phyloP scores from a whole-genome alignment of 371 early-diverging fungal species.

The Lichtheimia ramosa region DNA sequence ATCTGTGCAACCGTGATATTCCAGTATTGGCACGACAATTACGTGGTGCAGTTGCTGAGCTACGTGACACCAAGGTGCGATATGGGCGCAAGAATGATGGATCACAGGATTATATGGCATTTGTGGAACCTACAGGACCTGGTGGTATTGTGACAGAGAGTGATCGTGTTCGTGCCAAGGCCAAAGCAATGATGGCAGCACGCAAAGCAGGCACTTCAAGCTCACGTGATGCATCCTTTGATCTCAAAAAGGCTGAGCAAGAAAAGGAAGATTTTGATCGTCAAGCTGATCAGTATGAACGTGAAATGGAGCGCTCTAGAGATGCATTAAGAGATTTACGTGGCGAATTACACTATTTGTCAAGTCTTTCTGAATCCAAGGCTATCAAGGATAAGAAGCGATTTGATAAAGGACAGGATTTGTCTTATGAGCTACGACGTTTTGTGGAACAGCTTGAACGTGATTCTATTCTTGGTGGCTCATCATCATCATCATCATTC shows the following conservation, averaged over 20 bases:
- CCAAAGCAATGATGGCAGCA: conserved; percentile 66
- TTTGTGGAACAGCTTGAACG: conserved; percentile 45
- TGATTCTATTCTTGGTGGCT: conserved; percentile 8
- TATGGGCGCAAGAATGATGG: conserved; percentile 40
- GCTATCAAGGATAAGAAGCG: conserved; percentile 39
- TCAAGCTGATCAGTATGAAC: conserved; percentile 40
- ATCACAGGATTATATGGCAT: conserved; percentile 41
- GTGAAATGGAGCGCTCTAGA: conserved; percentile 43
- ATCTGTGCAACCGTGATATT: conserved; percentile 50
- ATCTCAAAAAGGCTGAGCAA: conserved; percentile 41
- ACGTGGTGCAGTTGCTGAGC: conserved; percentile 53
- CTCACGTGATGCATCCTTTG: conserved; percentile 27
- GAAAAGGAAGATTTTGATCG: conserved; percentile 44
- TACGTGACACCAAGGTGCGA: conserved; percentile 57
- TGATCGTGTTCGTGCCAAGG: conserved; percentile 67
- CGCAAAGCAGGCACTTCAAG: conserved; percentile 41
- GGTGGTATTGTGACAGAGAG: conserved; percentile 59
- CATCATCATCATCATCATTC: neutral
- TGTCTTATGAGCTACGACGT: conserved; percentile 44
- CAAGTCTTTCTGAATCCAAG: conserved; percentile 21
- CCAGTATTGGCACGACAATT: conserved; percentile 53
- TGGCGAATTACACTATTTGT: conserved; percentile 38
- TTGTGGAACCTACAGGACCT: conserved; percentile 58
- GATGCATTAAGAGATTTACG: conserved; percentile 38
- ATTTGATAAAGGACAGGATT: conserved; percentile 46